Conservation (phyloP, 2,329 filamentous ascomycete species). For the Cladosporium sp. region DNA sequence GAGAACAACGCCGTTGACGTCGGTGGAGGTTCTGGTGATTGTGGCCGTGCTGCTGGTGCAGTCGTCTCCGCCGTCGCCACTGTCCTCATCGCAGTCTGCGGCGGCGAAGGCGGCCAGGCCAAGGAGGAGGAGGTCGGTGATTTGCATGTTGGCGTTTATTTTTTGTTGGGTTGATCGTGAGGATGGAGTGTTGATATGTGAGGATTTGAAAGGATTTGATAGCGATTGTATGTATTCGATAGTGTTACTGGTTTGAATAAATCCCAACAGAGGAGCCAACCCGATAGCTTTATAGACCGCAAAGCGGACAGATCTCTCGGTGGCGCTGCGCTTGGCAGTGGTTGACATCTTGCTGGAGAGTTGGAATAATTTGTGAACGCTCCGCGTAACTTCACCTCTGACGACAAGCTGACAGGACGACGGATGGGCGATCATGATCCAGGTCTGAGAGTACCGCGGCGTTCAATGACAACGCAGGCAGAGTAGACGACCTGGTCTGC, state of each 20-base stretch:
- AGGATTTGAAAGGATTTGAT: background rate
- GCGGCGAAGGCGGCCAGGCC: constrained; percentile 16
- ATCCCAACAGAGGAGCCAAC: background rate
- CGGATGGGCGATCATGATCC: background rate
- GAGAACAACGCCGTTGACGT: constrained; percentile 16
- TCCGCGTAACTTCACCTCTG: constrained; percentile 1
- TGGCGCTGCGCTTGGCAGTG: background rate
- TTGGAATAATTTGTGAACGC: background rate
- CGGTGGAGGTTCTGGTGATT: constrained; percentile 14
- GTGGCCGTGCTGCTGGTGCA: constrained; percentile 4
- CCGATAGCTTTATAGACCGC: background rate
- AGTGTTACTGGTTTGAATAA: background rate
- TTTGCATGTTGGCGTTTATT: constrained; percentile 18
- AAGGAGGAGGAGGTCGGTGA: constrained; percentile 20
- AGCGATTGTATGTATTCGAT: background rate
- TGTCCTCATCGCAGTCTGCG: constrained; percentile 22
- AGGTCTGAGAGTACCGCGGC: background rate
- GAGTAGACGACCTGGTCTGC: background rate
- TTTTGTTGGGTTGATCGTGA: background rate
- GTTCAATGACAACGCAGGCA: background rate
- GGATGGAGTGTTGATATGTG: background rate
- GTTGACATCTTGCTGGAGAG: background rate
- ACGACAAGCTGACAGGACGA: background rate
- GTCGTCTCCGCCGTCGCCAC: constrained; percentile 18
- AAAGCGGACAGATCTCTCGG: background rate